Percentiles rank a stretch among this genome's conserved stretches.
phyloP scores from a whole-genome alignment of 805 yeast genomes.

The Nakazawaea molendinolei region DNA sequence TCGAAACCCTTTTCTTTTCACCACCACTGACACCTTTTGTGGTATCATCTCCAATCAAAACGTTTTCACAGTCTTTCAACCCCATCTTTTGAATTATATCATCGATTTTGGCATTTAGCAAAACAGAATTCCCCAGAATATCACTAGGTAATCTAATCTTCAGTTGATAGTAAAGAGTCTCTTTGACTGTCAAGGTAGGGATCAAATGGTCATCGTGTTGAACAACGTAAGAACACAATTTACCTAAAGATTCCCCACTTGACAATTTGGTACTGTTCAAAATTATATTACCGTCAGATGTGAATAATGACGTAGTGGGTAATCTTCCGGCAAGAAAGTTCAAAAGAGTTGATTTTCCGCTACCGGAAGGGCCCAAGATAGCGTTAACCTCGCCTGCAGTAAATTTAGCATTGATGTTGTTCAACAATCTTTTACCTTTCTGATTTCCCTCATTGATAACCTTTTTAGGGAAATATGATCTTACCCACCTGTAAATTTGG shows the following conservation, averaged over 20 bases:
- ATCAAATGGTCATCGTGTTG: slow-evolving; percentile 75
- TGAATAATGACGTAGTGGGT: slow-evolving; percentile 20
- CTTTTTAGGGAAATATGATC: slow-evolving; percentile 13
- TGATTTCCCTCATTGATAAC: slow-evolving; percentile 10
- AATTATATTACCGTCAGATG: slow-evolving; percentile 32
- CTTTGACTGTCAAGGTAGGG: slow-evolving; percentile 69
- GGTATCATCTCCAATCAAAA: slow-evolving; percentile 54
- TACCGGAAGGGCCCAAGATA: slow-evolving; percentile 78
- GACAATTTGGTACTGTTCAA: slow-evolving; percentile 33
- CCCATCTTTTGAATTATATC: slow-evolving; percentile 63
- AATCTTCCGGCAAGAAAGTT: slow-evolving; percentile 59
- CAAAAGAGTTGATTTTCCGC: slow-evolving; percentile 67
- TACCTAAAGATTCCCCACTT: slow-evolving; percentile 26
- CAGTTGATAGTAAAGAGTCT: slow-evolving; percentile 70
- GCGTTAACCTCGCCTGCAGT: slow-evolving; percentile 55
- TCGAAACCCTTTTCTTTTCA: slow-evolving; percentile 77
- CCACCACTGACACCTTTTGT: slow-evolving; percentile 69
- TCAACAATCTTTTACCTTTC: slow-evolving; percentile 29
- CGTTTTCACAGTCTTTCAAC: slow-evolving; percentile 68
- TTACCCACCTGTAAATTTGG: slow-evolving; percentile 4
- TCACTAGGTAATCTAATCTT: slow-evolving; percentile 48
- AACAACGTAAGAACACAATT: slow-evolving; percentile 65
- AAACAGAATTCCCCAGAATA: slow-evolving; percentile 24
- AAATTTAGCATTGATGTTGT: slow-evolving; percentile 44
- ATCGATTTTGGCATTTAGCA: slow-evolving; percentile 43